A percentile compares a stretch with the other conserved stretches of the same genome.
Conservation (phyloP, 2,329 filamentous ascomycete species). For the Botryotinia globosa region DNA sequence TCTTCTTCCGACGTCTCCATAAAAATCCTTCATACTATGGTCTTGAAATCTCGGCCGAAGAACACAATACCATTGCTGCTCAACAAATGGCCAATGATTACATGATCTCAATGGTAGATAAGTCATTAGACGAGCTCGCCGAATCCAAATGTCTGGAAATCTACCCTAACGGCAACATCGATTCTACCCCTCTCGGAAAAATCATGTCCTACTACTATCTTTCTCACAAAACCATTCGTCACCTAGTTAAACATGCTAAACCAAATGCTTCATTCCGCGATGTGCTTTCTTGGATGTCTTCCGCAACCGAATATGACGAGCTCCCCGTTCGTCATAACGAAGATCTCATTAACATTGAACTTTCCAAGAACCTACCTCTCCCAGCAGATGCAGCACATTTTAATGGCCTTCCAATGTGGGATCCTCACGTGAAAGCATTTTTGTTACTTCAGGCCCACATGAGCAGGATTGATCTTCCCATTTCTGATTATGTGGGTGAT, state of each 20-base stretch:
- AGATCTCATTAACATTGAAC: constrained; percentile 90
- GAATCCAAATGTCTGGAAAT: constrained; percentile 81
- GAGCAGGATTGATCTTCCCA: constrained; percentile 86
- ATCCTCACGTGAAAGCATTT: constrained; percentile 96
- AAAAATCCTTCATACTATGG: constrained; percentile 99
- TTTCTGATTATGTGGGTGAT: constrained; percentile 95
- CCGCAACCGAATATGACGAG: constrained; percentile 94
- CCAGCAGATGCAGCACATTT: constrained; percentile 38
- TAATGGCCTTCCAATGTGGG: constrained; percentile 85
- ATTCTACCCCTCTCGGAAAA: constrained; percentile 87
- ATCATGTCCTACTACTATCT: constrained; percentile 99
- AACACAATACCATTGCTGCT: constrained; percentile 82
- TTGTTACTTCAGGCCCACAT: constrained; percentile 92
- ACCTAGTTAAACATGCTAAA: constrained; percentile 74
- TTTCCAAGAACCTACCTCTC: constrained; percentile 76
- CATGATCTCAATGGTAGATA: constrained; percentile 90
- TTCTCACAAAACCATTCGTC: constrained; percentile 89
- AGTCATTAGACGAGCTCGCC: constrained; percentile 76
- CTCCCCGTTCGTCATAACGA: constrained; percentile 97
- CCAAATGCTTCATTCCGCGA: constrained; percentile 74
- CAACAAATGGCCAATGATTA: constrained; percentile 89
- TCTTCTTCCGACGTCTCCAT: constrained; percentile 95
- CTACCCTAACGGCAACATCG: constrained; percentile 83
- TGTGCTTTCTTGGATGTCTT: constrained; percentile 86
- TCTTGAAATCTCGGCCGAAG: constrained; percentile 86